Evolutionary conservation across 2,329 filamentous ascomycete species (phyloP), one percentile per base, ranked within the genome.

Genomic region (Venturia pyrina): DNA sequence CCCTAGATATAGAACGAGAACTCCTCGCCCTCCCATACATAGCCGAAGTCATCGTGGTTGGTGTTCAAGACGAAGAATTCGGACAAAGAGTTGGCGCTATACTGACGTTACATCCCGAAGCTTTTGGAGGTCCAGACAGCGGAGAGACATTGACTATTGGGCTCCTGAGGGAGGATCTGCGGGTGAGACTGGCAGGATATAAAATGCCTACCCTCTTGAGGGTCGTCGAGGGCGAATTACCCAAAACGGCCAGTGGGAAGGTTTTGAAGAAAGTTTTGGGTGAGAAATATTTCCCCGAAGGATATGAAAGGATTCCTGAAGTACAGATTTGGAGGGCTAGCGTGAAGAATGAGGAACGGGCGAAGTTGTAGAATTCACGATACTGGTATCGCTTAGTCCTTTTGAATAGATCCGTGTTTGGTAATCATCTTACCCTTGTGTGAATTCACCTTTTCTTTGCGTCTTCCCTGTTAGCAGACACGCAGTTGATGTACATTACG

Each of bases 41-140:
- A 43, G 74, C 79, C 60, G 82, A 84, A 71, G 81, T 80, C 5
- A 81, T 81, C 69, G 80, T 84, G 1, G 80, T 84, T 3, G 82
- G 82, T 1, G 75, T 84, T n/a, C 72, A 76, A 0, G 81, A 83
- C 68, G 77, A 81, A 21, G 81, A 84, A 72, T 84, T 79, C 72
- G 81, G 82, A 2, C 81, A 85, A 71, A 75, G 81, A 24, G 82
- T 85, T 2, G 82, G 79, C n/a, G 82, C 82, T 1, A 76, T 81
- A n/a, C 71, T 85, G 17, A 80, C 72, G 57, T 67, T 79, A 53
- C 76, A 77, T 66, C 70, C 74, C 15, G 72, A 74, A 62, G 60
- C 60, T 15, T 43, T 62, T 28, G 40, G 43, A 1, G 60, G 60
- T 3, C 53, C 53, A 5, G 43, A 62, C 37, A 37, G 15, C 10